These are phyloP conservation scores for Salix viminalis DNA, from an alignment of 345 rosid genomes.

Conservation along the genomic window DNA sequence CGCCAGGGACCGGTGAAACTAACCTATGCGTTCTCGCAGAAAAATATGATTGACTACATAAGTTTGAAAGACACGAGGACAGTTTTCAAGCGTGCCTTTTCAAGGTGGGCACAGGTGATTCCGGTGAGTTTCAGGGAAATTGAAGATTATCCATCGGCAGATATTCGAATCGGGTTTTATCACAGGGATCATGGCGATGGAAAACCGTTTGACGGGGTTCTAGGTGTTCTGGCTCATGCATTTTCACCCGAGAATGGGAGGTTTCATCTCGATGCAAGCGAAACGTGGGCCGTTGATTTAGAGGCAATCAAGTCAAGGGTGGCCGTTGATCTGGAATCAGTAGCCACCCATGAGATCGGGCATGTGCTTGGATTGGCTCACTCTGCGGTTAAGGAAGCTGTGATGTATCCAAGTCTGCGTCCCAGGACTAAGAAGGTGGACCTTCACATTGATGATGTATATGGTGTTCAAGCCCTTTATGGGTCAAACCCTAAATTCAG, in stretches of 20 bases:
- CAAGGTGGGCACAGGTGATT: conserved; percentile 69
- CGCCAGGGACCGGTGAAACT: conserved; percentile 40
- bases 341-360: conserved; percentile 94
- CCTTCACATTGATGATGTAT: conserved; percentile 72
- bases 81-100: conserved; percentile 57
- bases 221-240: conserved; percentile 81
- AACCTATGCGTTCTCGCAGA: conserved; percentile 61
- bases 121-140: conserved; percentile 61
- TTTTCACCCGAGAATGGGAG: conserved; percentile 85
- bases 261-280: conserved; percentile 75
- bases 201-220: conserved; percentile 77
- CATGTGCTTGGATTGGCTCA: conserved; percentile 84
- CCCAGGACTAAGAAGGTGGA: conserved; percentile 61
- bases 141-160: conserved; percentile 41
- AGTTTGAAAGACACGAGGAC: conserved; percentile 31
- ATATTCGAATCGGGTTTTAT: conserved; percentile 66
- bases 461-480: conserved; percentile 68
- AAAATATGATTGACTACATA: conserved; percentile 54
- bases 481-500: conserved; percentile 73
- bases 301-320: conserved; percentile 37
- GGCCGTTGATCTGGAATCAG: conserved; percentile 89
- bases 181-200: conserved; percentile 77
- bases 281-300: conserved; percentile 72
- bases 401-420: conserved; percentile 86
- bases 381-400: conserved; percentile 67